phyloP scores from a whole-genome alignment of 805 yeast genomes.

The Monosporozyma yasuniensis region DNA sequence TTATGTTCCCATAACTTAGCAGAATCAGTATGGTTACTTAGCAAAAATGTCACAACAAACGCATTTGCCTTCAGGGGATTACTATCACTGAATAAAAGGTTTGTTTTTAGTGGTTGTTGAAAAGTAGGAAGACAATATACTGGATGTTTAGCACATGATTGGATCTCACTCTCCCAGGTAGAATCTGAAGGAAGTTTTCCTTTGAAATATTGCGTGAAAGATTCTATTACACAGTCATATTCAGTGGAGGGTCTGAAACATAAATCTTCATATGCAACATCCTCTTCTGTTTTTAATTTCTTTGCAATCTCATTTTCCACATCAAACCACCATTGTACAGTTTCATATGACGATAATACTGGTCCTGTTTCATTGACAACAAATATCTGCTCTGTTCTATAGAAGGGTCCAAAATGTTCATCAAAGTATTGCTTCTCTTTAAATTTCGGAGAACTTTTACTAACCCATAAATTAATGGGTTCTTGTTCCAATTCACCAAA shows the following conservation, averaged over 20 bases:
- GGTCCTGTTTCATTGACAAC: conserved; percentile 60
- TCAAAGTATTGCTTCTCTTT: conserved; percentile 65
- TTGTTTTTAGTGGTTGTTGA: conserved; percentile 78
- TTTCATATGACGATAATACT: conserved; percentile 54
- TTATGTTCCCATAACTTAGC: conserved; percentile 58
- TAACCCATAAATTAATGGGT: conserved; percentile 87
- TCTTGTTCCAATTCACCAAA: conserved; percentile 58
- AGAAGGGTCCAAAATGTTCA: conserved; percentile 82
- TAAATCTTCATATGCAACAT: conserved; percentile 45
- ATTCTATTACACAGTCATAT: conserved; percentile 68
- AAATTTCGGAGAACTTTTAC: conserved; percentile 61
- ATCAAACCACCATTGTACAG: conserved; percentile 82
- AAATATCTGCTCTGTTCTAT: conserved; percentile 76
- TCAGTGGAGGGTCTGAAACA: conserved; percentile 81
- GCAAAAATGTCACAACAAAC: conserved; percentile 63
- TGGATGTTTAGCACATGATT: conserved; percentile 65
- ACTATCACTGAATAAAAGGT: conserved; percentile 57
- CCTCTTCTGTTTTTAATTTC: conserved; percentile 25
- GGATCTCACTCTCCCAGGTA: conserved; percentile 47
- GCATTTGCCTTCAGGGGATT: conserved; percentile 58
- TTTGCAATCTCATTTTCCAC: conserved; percentile 50
- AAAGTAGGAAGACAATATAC: conserved; percentile 84
- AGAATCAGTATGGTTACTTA: conserved; percentile 43
- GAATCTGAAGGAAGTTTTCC: conserved; percentile 44
- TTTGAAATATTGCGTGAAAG: conserved; percentile 79